These are phyloP conservation scores for Rhododendron ovatum DNA, from an alignment of 148 eudicot genomes.

Conservation along the genomic window DNA sequence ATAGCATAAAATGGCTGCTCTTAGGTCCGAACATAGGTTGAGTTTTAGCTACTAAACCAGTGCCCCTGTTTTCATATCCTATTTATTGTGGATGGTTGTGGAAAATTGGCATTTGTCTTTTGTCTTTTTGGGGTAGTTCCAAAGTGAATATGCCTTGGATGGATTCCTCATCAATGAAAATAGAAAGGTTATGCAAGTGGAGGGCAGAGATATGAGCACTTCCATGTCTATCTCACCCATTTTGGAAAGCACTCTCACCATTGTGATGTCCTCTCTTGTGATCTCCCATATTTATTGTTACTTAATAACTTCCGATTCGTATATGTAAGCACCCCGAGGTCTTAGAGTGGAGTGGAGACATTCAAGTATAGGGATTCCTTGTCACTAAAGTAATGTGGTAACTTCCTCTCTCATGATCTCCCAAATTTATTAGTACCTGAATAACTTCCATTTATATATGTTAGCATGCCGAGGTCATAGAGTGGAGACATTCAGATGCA, in stretches of 20 bases:
- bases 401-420: background rate
- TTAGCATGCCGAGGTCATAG: background rate
- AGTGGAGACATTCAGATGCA: background rate
- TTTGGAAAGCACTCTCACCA: background rate
- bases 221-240: background rate
- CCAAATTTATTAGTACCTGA: background rate
- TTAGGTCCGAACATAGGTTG: background rate
- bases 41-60: background rate
- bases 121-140: background rate
- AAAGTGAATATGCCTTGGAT: background rate
- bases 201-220: background rate
- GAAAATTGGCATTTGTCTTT: background rate
- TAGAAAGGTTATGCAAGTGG: background rate
- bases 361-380: background rate
- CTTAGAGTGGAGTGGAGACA: background rate
- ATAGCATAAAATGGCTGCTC: background rate
- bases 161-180: background rate
- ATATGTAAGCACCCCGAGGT: background rate
- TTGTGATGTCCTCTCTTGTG: background rate
- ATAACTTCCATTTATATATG: background rate
- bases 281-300: background rate
- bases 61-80: background rate
- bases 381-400: no score
- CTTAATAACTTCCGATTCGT: background rate
- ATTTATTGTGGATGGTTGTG: background rate